A percentile compares a stretch with the other conserved stretches of the same genome.
These are phyloP conservation scores for Barnettozyma sucrosica DNA, from an alignment of 805 yeast genomes.

Conservation along the genomic window DNA sequence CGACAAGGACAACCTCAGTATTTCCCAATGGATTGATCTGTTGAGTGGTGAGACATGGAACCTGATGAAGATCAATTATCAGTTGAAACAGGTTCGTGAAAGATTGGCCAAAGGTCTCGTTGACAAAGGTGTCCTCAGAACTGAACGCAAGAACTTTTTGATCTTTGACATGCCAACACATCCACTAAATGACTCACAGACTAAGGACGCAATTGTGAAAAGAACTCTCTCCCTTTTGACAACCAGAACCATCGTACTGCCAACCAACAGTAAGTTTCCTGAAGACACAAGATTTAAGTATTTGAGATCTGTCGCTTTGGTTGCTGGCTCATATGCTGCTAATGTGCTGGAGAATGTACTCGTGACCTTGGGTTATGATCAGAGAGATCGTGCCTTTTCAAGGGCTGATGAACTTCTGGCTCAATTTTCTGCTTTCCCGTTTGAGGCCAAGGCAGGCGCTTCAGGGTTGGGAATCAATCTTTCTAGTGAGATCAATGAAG, in stretches of 20 bases:
- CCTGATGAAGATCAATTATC: conserved; percentile 87
- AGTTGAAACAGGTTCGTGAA: conserved; percentile 95
- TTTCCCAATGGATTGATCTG: conserved; percentile 89
- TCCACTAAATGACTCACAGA: conserved; percentile 81
- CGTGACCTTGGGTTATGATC: conserved; percentile 70
- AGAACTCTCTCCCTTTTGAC: conserved; percentile 68
- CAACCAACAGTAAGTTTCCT: conserved; percentile 62
- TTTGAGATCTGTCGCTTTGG: conserved; percentile 75
- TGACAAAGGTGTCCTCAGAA: conserved; percentile 92
- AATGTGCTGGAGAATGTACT: conserved; percentile 91
- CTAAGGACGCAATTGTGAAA: conserved; percentile 75
- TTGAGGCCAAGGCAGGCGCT: conserved; percentile 51
- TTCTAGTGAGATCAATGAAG: conserved; percentile 38
- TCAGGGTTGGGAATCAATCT: conserved; percentile 71
- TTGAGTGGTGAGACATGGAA: conserved; percentile 98
- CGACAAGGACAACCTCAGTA: conserved; percentile 72
- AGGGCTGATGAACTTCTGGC: conserved; percentile 88
- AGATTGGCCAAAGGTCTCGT: conserved; percentile 94
- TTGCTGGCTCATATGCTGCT: conserved; percentile 90
- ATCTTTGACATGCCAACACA: conserved; percentile 98
- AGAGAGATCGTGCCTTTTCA: conserved; percentile 85
- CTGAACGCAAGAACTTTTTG: conserved; percentile 91
- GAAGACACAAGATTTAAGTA: conserved; percentile 58
- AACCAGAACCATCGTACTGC: conserved; percentile 58
- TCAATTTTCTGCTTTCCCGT: conserved; percentile 84